Evolutionary conservation across 495 filamentous ascomycete genomes (phyloP).

Genomic region (Chaetomidium leptoderma): DNA sequence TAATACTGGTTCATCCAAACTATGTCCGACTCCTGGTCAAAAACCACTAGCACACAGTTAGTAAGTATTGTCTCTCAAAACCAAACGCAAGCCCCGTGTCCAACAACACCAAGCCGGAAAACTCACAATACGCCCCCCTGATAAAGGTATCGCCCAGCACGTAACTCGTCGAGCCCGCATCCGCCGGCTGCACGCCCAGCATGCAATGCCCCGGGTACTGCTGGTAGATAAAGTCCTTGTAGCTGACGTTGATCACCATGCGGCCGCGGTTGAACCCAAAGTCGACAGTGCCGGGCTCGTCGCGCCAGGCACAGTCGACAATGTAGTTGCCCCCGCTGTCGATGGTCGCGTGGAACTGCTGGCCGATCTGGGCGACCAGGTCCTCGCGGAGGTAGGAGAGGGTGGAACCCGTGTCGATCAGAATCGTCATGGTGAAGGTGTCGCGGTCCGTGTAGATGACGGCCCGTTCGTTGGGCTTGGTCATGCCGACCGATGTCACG

Average conservation of each 20-base stretch:
- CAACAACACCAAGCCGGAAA: too few species aligned
- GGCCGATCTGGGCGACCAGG: constrained; percentile 35
- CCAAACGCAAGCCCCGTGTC: too few species aligned
- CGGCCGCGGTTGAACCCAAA: constrained; percentile 43
- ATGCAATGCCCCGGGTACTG: constrained; percentile 37
- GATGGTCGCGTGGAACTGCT: constrained; percentile 32
- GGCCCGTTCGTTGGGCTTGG: constrained; percentile 27
- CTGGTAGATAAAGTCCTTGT: constrained; percentile 44
- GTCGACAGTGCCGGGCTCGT: constrained; percentile 37
- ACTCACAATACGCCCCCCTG: constrained; percentile 42
- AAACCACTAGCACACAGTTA: constrained; percentile 34
- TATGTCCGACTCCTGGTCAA: constrained; percentile 42
- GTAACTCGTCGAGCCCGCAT: constrained; percentile 31
- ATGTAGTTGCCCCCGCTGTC: constrained; percentile 37
- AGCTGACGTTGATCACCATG: constrained; percentile 42
- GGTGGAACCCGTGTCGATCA: constrained; percentile 43
- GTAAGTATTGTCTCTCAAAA: constrained; percentile 6
- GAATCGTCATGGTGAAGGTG: constrained; percentile 34
- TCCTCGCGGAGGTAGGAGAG: constrained; percentile 40
- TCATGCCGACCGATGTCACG: constrained; percentile 39
- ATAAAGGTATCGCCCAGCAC: constrained; percentile 45
- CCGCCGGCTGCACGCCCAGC: constrained; percentile 41
- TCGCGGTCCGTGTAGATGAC: constrained; percentile 30
- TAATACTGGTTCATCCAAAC: constrained; percentile 47
- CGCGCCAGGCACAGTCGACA: constrained; percentile 36